A percentile compares a stretch with the other conserved stretches of the same genome.
phyloP scores from a whole-genome alignment of 1,284 basidiomycete species.

The Lentinula novae-zelandiae region DNA sequence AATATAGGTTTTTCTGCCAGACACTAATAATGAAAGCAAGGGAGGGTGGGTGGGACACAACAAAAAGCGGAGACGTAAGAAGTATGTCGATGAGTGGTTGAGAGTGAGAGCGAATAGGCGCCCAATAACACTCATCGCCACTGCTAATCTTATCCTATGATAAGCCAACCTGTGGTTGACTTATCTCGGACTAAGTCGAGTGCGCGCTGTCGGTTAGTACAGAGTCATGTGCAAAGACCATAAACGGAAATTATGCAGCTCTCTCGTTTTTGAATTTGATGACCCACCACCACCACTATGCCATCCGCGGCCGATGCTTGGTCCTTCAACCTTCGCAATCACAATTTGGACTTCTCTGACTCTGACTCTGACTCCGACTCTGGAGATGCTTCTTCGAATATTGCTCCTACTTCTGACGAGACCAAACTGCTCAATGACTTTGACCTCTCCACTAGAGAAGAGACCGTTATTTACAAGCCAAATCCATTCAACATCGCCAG shows the following conservation, averaged over 20 bases:
- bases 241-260: not conserved
- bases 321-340: slow-evolving; percentile 30
- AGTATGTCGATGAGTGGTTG: too few species aligned
- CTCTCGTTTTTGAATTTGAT: not conserved
- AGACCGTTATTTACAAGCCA: slow-evolving; percentile 56
- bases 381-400: not conserved
- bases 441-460: slow-evolving; percentile 55
- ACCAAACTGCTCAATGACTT: slow-evolving; percentile 43
- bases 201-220: too few species aligned
- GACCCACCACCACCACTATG: not conserved
- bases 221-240: too few species aligned
- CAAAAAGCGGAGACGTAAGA: too few species aligned
- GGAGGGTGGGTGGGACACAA: too few species aligned
- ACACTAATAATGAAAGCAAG: too few species aligned
- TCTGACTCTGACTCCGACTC: slow-evolving; percentile 1
- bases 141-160: too few species aligned
- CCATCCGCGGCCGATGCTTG: slow-evolving; percentile 18
- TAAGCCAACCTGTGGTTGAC: too few species aligned
- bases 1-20: too few species aligned
- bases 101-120: too few species aligned
- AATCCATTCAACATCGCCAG: slow-evolving; percentile 77
- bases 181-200: too few species aligned
- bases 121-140: too few species aligned
- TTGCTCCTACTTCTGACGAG: slow-evolving; percentile 20
- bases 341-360: slow-evolving; percentile 18